These are phyloP conservation scores for Fomitopsis pinicola DNA, from an alignment of 1,284 basidiomycete species.

Conservation along the genomic window DNA sequence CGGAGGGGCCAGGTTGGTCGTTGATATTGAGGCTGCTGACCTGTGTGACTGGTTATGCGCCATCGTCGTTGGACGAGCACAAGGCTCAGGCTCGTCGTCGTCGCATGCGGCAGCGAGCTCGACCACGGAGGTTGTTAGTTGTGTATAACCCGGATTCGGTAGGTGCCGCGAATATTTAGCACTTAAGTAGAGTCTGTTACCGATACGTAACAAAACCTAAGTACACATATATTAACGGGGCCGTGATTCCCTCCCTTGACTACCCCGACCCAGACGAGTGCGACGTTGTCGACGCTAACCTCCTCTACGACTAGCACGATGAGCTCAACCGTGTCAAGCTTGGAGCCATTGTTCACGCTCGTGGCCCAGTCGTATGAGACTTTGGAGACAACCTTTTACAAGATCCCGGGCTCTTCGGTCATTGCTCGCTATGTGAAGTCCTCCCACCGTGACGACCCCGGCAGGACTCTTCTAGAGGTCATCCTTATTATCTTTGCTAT, in stretches of 20 bases:
- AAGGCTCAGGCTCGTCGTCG: slow-evolving; percentile 23
- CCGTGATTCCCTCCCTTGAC: background rate
- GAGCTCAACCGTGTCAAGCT: slow-evolving; percentile 32
- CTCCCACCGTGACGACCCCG: slow-evolving; percentile 89
- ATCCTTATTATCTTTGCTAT: slow-evolving; percentile 88
- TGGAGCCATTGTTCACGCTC: slow-evolving; percentile 60
- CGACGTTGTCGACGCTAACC: background rate
- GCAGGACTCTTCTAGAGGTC: slow-evolving; percentile 87
- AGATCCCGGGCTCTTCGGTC: slow-evolving; percentile 86
- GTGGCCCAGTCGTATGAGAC: slow-evolving; percentile 51
- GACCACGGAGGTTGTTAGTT: background rate
- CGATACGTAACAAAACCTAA: no score
- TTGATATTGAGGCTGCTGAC: slow-evolving; percentile 24
- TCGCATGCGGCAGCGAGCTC: slow-evolving; percentile 14
- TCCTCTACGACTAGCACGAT: slow-evolving; percentile 20
- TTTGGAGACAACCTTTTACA: slow-evolving; percentile 60
- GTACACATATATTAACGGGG: background rate
- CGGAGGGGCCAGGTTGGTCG: slow-evolving; percentile 27
- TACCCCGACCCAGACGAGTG: no score
- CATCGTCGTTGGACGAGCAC: slow-evolving; percentile 26
- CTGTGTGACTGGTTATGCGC: slow-evolving; percentile 27
- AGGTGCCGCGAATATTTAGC: background rate
- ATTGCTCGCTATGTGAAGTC: slow-evolving; percentile 88
- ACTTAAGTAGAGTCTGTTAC: no score
- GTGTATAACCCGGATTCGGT: background rate